Base-by-base conservation (phyloP, 441 rosid genomes). In the Populus trichocarpa region DNA sequence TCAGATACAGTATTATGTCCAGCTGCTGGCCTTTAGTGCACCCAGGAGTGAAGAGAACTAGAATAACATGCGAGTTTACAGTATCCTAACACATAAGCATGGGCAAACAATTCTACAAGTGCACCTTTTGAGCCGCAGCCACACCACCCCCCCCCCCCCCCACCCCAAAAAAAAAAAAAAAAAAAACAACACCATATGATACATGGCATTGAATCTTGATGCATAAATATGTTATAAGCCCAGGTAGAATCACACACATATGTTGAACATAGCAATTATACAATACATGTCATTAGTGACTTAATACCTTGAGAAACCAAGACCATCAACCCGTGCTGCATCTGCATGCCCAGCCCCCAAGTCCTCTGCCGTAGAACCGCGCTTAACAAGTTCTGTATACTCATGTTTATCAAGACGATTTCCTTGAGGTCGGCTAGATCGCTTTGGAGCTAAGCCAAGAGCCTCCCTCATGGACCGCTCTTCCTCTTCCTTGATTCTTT, bases 391-490 rank as follows among this genome's bases (percentile, higher is more conserved):
- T 80, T 96, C 99, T 42, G 92, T 85, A 64, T 85, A 84, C 88
- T 96, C 99, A 59, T 94, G 97, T 87, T 96, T 96, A 84, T 96
- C 99, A 69, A 96, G 96, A 68, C 95, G 89, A 80, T 85, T 93
- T 70, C 95, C 95, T 82, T 90, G 99, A 77, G 95, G 90, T 32
- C 86, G 89, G 75, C 82, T 79, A 76, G 93, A 84, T 66, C 93
- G 87, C 86, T 93, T 93, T 38, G 99, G 97, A 79, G 97, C 99
- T 82, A 94, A 86, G 25, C 99, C 99, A 81, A 96, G 96, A 77
- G 98, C 98, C 85, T 94, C 99, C 88, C 96, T 93, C 99, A 96
- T 94, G 81, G 97, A 90, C 77, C 92, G 98, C 81, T 96, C 98
- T 88, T 94, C 98, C 82, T 96, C 91, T 83, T 96, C 98, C 80